Conservation (phyloP, 2,329 filamentous ascomycete species). For the Mollisia scopiformis region DNA sequence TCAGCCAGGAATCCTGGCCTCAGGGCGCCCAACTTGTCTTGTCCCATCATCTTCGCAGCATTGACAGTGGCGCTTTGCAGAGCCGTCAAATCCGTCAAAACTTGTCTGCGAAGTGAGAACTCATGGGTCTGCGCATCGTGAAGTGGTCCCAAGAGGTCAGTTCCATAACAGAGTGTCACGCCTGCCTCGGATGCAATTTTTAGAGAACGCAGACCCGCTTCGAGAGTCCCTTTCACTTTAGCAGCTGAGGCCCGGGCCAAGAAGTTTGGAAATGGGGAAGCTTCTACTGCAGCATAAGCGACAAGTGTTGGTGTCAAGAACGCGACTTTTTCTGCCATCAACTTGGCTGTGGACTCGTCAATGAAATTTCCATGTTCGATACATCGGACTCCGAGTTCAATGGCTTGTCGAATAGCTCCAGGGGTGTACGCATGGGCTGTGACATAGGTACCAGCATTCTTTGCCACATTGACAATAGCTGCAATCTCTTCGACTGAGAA, state of each 20-base stretch:
- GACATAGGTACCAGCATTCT: conserved; percentile 52
- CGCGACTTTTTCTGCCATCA: conserved; percentile 51
- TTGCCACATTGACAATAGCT: conserved; percentile 54
- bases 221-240: conserved; percentile 54
- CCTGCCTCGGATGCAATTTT: conserved; percentile 53
- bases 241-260: conserved; percentile 45
- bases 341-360: conserved; percentile 56
- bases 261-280: conserved; percentile 46
- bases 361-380: conserved; percentile 65
- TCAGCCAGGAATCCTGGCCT: conserved; percentile 55
- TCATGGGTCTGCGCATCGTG: conserved; percentile 50
- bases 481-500: conserved; percentile 59
- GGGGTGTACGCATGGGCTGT: conserved; percentile 62
- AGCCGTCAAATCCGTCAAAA: conserved; percentile 45
- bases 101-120: conserved; percentile 48
- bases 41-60: conserved; percentile 50
- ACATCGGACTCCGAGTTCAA: conserved; percentile 55
- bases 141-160: conserved; percentile 55
- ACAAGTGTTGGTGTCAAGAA: conserved; percentile 58
- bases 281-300: conserved; percentile 52
- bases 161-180: conserved; percentile 58
- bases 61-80: conserved; percentile 55
- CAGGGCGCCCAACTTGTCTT: conserved; percentile 53
- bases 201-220: conserved; percentile 48
- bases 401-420: conserved; percentile 54